Evolutionary conservation across 2,329 filamentous ascomycete species (phyloP).

Genomic region (Trichoderma sp.): DNA sequence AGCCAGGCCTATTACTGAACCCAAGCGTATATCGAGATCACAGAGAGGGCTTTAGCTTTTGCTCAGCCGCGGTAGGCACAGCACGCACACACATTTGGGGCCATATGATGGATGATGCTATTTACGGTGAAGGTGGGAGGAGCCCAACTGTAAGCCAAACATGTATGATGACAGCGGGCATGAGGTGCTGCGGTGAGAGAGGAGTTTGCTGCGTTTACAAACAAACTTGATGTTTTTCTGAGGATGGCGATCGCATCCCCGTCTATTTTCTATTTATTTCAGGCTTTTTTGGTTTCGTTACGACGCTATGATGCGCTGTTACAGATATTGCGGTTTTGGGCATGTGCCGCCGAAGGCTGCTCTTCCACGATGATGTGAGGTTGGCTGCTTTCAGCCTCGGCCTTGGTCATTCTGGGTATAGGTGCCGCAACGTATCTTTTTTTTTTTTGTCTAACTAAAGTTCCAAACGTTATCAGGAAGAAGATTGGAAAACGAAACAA

Average conservation of each 20-base stretch:
- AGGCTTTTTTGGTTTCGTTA: background rate
- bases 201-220: background rate
- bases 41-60: background rate
- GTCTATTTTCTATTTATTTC: background rate
- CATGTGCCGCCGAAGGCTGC: background rate
- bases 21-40: background rate
- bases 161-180: background rate
- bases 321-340: background rate
- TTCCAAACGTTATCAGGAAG: background rate
- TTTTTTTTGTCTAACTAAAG: background rate
- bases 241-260: background rate
- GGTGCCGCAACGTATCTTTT: too few relatives aligned
- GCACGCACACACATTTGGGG: background rate
- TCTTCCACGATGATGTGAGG: background rate
- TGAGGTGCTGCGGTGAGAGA: background rate
- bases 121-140: background rate
- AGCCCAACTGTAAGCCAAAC: background rate
- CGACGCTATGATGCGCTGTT: constrained; percentile 5
- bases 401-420: background rate
- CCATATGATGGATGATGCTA: background rate
- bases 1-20: background rate
- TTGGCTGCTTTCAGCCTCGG: background rate
- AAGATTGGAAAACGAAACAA: background rate
- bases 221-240: background rate
- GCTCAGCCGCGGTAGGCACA: background rate